A percentile compares a stretch with the other conserved stretches of the same genome.
Conservation (phyloP, 2,329 filamentous ascomycete species). For the Ambrosiella beaveri region DNA sequence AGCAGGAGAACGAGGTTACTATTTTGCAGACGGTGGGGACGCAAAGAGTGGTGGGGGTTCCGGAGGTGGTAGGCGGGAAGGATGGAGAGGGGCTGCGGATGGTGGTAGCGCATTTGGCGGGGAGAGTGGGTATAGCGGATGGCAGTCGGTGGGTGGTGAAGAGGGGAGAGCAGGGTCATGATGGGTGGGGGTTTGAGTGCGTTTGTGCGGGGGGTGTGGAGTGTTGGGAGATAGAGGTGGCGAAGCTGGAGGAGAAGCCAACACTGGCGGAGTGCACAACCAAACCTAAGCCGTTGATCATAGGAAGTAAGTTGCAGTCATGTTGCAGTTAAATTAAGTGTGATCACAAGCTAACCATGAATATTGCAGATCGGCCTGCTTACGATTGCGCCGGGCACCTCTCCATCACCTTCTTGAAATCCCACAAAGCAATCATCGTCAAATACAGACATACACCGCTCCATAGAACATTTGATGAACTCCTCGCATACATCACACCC, state of each 20-base stretch:
- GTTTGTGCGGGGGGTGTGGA: constrained; percentile 35
- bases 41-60: constrained; percentile 23
- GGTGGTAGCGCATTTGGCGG: constrained; percentile 32
- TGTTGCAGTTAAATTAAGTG: too few species aligned
- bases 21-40: neutral
- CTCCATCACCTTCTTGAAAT: constrained; percentile 31
- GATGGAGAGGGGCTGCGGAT: constrained; percentile 32
- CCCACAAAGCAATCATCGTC: constrained; percentile 29
- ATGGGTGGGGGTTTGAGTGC: constrained; percentile 38
- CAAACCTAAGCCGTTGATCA: constrained; percentile 28
- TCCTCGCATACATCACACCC: constrained; percentile 26
- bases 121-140: constrained; percentile 27
- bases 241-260: constrained; percentile 24
- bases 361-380: constrained; percentile 32
- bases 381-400: constrained; percentile 41
- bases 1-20: neutral
- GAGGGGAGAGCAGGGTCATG: constrained; percentile 25
- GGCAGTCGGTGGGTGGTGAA: constrained; percentile 31
- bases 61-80: constrained; percentile 29
- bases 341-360: too few species aligned
- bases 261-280: constrained; percentile 33
- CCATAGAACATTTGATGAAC: constrained; percentile 37
- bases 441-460: constrained; percentile 39
- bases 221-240: constrained; percentile 31
- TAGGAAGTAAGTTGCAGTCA: constrained; percentile 22